Evolutionary conservation across 2,329 filamentous ascomycete species (phyloP).

Genomic region (Ophiostoma montium): DNA sequence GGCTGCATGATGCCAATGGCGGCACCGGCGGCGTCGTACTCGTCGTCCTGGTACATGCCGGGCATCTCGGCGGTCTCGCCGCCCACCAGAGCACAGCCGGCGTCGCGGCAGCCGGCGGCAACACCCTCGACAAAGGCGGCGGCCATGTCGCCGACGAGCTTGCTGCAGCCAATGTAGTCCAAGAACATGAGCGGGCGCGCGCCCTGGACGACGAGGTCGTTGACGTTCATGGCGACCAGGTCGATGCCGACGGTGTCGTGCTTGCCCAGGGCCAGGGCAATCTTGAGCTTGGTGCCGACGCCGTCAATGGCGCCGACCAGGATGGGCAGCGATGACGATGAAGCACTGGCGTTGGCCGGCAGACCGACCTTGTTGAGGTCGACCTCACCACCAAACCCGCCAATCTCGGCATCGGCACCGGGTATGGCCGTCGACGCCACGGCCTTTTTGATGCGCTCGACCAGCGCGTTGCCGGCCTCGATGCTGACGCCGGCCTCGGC

Average conservation of each 20-base stretch:
- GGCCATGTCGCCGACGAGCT: constrained; percentile 63
- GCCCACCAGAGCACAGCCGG: constrained; percentile 83
- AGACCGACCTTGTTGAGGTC: constrained; percentile 66
- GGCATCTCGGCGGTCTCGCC: constrained; percentile 99
- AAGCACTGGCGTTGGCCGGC: constrained; percentile 31
- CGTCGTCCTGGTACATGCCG: constrained; percentile 74
- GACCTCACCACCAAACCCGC: constrained; percentile 84
- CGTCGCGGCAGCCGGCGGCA: constrained; percentile 69
- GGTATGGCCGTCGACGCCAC: constrained; percentile 75
- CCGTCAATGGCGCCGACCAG: constrained; percentile 93
- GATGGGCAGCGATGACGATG: constrained; percentile 56
- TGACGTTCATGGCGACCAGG: constrained; percentile 97
- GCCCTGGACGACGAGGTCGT: constrained; percentile 91
- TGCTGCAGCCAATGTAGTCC: constrained; percentile 93
- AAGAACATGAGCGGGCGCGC: constrained; percentile 93
- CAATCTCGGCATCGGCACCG: constrained; percentile 85
- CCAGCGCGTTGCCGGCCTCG: constrained; percentile 83
- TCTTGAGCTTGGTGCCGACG: constrained; percentile 92
- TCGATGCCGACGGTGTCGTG: constrained; percentile 95
- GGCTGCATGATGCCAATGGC: constrained; percentile 71
- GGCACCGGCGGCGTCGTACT: constrained; percentile 86
- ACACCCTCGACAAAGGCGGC: constrained; percentile 85
- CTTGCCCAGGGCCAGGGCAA: constrained; percentile 78
- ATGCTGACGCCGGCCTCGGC: constrained; percentile 89
- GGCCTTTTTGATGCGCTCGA: constrained; percentile 78